Evolutionary conservation across 768 basidiomycete genomes (phyloP).

Genomic region (Cubamyces sp.): DNA sequence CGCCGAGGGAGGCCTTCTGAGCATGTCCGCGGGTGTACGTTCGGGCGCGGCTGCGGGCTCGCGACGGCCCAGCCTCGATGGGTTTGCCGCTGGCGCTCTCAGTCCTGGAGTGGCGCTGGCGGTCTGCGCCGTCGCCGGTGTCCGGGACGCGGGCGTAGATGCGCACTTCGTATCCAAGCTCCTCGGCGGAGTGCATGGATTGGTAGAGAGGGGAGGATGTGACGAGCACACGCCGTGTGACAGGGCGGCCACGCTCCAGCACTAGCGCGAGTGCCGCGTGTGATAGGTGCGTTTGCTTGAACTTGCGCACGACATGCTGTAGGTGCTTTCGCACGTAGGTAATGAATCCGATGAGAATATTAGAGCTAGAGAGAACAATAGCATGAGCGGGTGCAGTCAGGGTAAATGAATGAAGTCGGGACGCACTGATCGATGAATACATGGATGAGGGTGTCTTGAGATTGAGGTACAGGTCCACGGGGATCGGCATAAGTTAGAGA

Average conservation of each 20-base stretch:
- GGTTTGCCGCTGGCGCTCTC: constrained; percentile 3
- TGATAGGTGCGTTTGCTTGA: constrained; percentile 58
- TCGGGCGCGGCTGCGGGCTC: constrained; percentile 23
- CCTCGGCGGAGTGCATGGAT: constrained; percentile 71
- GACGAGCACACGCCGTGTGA: constrained; percentile 75
- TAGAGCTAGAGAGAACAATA: constrained; percentile 57
- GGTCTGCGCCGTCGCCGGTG: constrained; percentile 63
- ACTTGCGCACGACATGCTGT: constrained; percentile 41
- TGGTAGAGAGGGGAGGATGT: constrained; percentile 87
- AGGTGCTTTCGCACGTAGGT: constrained; percentile 64
- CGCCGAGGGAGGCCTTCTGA: constrained; percentile 29
- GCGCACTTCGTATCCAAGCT: constrained; percentile 75
- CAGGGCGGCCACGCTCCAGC: constrained; percentile 78
- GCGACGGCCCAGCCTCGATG: constrained; percentile 23
- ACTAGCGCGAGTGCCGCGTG: constrained; percentile 79
- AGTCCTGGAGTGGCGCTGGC: constrained; percentile 34
- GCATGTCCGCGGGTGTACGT: constrained; percentile 27
- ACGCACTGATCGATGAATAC: constrained; percentile 65
- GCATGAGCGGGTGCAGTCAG: constrained; percentile 2
- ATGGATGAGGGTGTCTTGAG: constrained; percentile 40
- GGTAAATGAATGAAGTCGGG: constrained; percentile 5
- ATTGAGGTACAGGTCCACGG: constrained; percentile 39
- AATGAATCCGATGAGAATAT: constrained; percentile 85
- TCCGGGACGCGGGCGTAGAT: constrained; percentile 76
- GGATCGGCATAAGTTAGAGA: constrained; percentile 37